Base-by-base conservation (phyloP, 1,139 yeast species). In the Debaryomyces fabryi region DNA sequence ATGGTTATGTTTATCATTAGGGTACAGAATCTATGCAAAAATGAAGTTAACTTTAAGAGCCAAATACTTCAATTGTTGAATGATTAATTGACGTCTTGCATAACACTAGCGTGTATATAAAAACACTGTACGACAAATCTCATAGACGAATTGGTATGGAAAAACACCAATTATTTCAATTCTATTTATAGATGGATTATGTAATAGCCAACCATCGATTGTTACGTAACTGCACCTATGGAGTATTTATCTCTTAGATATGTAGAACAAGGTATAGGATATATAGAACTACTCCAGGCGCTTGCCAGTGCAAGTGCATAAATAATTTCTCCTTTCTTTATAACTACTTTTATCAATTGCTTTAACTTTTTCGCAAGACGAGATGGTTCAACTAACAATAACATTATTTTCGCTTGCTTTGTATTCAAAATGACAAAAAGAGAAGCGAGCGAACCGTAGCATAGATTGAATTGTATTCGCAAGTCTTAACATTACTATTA, bases 1-100 rank as follows among this genome's bases (percentile, higher is more conserved):
- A 23, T 36, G 33, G 42, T 45, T 10, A 24, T 35, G 20, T 45
- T 40, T 24, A 20, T 29, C 6, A 29, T 24, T 13, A 36, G 46
- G 29, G 15, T 43, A 20, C 46, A 40, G 32, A 40, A 21, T 5
- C 27, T 23, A 16, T 23, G 36, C 36, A 40, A 40, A 21, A 32
- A 32, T 23, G 43, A 29, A 20, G 20, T 30, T 23, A 29, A 40
- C 18, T 40, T 40, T 35, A 40, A 32, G 10, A 30, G 32, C 30
- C 36, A 40, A 12, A 40, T 40, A 25, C 9, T 30, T 21, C 34
- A 40, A 20, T 32, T 40, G 12, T 30, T 40, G 13, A 21, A 40
- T 21, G 16, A 32, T 15, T n/a, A n/a, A 32, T 32, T 32, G 35
- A 32, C 16, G 20, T 32, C 6, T 9, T 12, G n/a, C 35, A 15